phyloP scores from a whole-genome alignment of 768 basidiomycete species.

The Coprinopsis strossmayeri region DNA sequence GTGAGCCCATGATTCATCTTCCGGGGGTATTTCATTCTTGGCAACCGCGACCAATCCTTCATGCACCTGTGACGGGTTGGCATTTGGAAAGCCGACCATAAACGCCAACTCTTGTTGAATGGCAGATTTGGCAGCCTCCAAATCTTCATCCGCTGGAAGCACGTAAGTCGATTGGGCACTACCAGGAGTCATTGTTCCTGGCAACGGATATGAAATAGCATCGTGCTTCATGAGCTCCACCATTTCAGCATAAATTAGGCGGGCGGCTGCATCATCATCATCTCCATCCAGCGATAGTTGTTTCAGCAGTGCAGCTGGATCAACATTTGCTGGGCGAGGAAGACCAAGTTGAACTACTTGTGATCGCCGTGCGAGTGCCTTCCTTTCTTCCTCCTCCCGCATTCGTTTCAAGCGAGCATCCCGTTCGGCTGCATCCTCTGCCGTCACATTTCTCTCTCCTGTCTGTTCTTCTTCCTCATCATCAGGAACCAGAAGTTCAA shows the following conservation, averaged over 20 bases:
- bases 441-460: constrained; percentile 41
- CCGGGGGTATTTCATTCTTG: constrained; percentile 55
- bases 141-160: constrained; percentile 69
- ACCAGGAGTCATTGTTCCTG: constrained; percentile 78
- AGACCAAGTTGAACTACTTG: constrained; percentile 74
- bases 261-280: constrained; percentile 43
- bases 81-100: constrained; percentile 79
- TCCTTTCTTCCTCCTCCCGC: constrained; percentile 72
- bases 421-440: constrained; percentile 90
- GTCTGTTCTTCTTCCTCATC: constrained; percentile 84
- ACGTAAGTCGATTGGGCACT: constrained; percentile 61
- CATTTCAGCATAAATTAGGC: constrained; percentile 72
- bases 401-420: constrained; percentile 66
- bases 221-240: constrained; percentile 81
- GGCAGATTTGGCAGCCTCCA: constrained; percentile 60
- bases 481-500: constrained; percentile 89
- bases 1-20: constrained; percentile 65
- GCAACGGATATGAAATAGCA: constrained; percentile 78
- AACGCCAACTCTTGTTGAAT: constrained; percentile 80
- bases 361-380: constrained; percentile 76
- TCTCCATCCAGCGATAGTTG: constrained; percentile 44
- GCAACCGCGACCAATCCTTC: constrained; percentile 64
- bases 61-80: constrained; percentile 71
- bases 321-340: constrained; percentile 82
- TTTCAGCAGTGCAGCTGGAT: constrained; percentile 56